Evolutionary conservation across 768 basidiomycete genomes (phyloP), one percentile per base, ranked within the genome.

Genomic region (Tremella mesenterica): DNA sequence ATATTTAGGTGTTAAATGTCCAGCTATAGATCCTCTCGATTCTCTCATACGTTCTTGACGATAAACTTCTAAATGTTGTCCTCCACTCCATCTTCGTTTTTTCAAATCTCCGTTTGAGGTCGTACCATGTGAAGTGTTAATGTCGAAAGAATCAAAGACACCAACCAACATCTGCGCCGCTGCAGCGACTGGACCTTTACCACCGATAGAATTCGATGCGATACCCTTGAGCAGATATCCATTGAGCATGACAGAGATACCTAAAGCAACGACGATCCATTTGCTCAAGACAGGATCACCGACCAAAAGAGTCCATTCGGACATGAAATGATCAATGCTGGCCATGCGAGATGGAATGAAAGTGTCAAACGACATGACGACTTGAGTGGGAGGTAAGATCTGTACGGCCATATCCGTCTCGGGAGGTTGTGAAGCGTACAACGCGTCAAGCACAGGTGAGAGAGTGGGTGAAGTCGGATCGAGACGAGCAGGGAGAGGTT

Each of bases 231-330:
- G 80, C 14, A 96, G 78, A 68, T 88, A 96, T 3, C 91, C 92
- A 58, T 99, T 99, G 53, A 99, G 77, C 52, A 84, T 81, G 53
- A 96, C 85, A 54, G 85, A 86, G 55, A 93, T 79, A 2, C 83
- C 85, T 21, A 99, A 81, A 14, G 86, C 78, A 52, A 88, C 79
- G 45, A 96, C 87, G 69, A 97, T 91, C 86, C 88, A 92, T 76
- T 97, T 97, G 64, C 82, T 84, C 57, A 97, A 75, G 47, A 96
- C 81, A 1, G 93, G 93, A 67, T 99, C 93, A 31, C 90, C 90
- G 47, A 96, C 89, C 59, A 96, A 83, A 13, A 77, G 76, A 8
- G 88, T 88, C 92, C 92, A 96, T 3, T 81, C 79, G 38, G 81
- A 81, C 86, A 95, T 87, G 77, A 92, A 92, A 56, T 81, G 79